Conservation (phyloP, 2,329 filamentous ascomycete species). For the Ascosphaera apis region DNA sequence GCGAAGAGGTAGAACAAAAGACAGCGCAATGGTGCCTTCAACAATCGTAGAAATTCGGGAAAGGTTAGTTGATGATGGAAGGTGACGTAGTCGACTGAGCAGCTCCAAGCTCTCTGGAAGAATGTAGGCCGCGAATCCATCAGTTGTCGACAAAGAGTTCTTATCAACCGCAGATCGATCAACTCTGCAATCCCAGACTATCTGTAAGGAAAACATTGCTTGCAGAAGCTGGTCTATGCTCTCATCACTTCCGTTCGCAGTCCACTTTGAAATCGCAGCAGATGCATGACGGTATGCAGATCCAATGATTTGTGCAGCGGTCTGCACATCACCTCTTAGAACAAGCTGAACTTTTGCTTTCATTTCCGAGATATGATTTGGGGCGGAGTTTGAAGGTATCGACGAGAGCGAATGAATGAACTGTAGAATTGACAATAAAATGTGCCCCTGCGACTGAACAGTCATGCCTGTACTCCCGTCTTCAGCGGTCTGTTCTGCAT, state of each 20-base stretch:
- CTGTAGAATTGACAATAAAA: constrained; percentile 13
- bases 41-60: constrained; percentile 13
- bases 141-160: constrained; percentile 14
- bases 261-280: constrained; percentile 7
- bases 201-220: neutral
- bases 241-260: constrained; percentile 16
- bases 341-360: constrained; percentile 18
- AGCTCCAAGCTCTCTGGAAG: constrained; percentile 9
- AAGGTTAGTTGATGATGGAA: constrained; percentile 11
- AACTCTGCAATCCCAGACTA: neutral
- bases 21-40: constrained; percentile 17
- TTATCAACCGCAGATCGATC: constrained; percentile 5
- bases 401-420: constrained; percentile 10
- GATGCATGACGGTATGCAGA: constrained; percentile 13
- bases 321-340: constrained; percentile 15
- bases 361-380: constrained; percentile 4
- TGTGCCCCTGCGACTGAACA: neutral
- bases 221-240: constrained; percentile 2
- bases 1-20: constrained; percentile 20
- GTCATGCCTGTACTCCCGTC: neutral
- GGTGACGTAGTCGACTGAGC: constrained; percentile 9
- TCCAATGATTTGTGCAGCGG: constrained; percentile 15
- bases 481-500: neutral
- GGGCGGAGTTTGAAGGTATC: constrained; percentile 9
- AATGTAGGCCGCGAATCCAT: neutral